These are phyloP conservation scores for Scedosporium minutisporum DNA, from an alignment of 2,329 filamentous ascomycete genomes.

Conservation along the genomic window DNA sequence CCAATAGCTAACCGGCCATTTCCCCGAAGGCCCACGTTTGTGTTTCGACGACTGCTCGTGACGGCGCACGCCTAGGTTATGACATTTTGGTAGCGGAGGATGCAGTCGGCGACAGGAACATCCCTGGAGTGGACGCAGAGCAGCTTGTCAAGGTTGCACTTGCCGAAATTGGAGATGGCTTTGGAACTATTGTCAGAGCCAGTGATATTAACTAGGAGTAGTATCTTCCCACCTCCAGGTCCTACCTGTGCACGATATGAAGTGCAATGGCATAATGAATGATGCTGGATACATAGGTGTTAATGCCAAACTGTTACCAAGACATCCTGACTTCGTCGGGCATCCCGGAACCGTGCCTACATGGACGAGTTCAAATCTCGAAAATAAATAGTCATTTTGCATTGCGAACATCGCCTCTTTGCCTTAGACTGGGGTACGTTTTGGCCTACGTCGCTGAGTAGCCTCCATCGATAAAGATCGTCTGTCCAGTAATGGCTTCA, in stretches of 20 bases:
- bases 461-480: conserved; percentile 23
- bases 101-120: conserved; percentile 55
- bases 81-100: conserved; percentile 54
- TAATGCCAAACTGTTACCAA: too few species aligned
- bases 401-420: background rate
- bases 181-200: conserved; percentile 47
- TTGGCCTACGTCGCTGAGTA: conserved; percentile 19
- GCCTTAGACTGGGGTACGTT: background rate
- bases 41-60: conserved; percentile 54
- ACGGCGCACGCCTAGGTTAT: conserved; percentile 50
- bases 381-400: background rate
- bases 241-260: too few species aligned
- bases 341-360: too few species aligned
- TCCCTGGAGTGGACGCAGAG: conserved; percentile 49
- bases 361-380: too few species aligned
- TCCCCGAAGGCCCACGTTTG: conserved; percentile 49
- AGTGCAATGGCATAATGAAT: too few species aligned
- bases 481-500: conserved; percentile 22
- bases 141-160: conserved; percentile 42
- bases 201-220: conserved; percentile 15
- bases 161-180: conserved; percentile 52
- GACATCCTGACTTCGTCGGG: too few species aligned
- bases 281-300: too few species aligned
- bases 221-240: too few species aligned
- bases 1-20: background rate